Evolutionary conservation across 306 rosid genomes (phyloP).

Genomic region (Vigna radiata): DNA sequence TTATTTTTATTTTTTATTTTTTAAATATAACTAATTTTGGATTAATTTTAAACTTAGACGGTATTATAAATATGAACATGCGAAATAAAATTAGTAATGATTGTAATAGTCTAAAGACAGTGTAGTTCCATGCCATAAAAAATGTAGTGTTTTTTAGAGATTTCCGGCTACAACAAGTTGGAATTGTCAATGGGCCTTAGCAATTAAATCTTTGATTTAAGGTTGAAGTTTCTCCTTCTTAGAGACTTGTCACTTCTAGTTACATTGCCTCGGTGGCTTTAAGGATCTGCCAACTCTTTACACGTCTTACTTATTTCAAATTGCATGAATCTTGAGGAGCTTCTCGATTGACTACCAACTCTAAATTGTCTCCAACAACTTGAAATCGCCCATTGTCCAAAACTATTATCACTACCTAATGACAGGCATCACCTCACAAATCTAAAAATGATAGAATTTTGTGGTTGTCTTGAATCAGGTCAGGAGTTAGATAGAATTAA

Average conservation of each 20-base stretch:
- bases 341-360: background rate
- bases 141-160: background rate
- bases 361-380: background rate
- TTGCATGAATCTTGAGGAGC: background rate
- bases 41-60: too few species aligned
- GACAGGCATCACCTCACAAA: background rate
- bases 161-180: fast-evolving
- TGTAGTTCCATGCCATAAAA: background rate
- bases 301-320: fast-evolving
- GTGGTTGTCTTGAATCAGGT: too few species aligned
- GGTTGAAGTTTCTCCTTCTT: background rate
- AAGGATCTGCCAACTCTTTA: background rate
- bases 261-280: background rate
- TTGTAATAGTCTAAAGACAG: background rate
- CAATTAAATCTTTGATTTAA: too few species aligned
- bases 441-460: background rate
- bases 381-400: fast-evolving
- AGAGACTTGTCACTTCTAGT: background rate
- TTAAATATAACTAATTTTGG: too few species aligned
- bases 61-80: too few species aligned
- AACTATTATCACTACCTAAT: background rate
- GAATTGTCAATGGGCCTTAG: background rate
- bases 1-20: too few species aligned
- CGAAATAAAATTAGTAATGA: too few species aligned
- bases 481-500: background rate